A percentile compares a stretch with the other conserved stretches of the same genome.
phyloP scores from a whole-genome alignment of 2,329 filamentous ascomycete species.

The Penicillium sp. region DNA sequence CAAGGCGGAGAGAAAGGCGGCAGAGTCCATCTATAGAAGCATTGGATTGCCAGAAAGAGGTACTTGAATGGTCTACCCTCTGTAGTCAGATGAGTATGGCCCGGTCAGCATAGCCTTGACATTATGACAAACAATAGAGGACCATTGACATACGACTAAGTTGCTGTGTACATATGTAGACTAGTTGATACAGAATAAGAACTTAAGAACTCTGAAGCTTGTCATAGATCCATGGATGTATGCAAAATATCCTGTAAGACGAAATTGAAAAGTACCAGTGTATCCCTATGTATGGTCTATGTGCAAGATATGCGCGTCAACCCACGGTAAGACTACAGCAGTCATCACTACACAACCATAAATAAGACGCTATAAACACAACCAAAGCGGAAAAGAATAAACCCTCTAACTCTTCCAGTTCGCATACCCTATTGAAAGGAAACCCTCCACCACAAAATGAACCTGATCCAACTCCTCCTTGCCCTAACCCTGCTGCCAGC shows the following conservation, averaged over 20 bases:
- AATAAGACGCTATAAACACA: not conserved
- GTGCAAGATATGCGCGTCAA: not conserved
- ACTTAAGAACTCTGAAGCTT: not conserved
- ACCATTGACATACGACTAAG: not conserved
- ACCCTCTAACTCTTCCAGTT: not conserved
- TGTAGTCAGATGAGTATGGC: not conserved
- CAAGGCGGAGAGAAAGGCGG: constrained; percentile 1
- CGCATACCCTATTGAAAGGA: not conserved
- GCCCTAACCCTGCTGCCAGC: not conserved
- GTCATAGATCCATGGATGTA: not conserved
- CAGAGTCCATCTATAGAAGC: not conserved
- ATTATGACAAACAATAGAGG: no score
- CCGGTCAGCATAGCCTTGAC: no score
- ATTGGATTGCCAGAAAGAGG: not conserved
- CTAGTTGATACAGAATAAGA: not conserved
- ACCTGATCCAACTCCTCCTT: not conserved
- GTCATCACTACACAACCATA: constrained; percentile 2
- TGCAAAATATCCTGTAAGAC: not conserved
- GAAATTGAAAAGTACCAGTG: not conserved
- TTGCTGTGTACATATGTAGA: not conserved
- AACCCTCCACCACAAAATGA: not conserved
- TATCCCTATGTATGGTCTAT: not conserved
- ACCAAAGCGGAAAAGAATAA: not conserved
- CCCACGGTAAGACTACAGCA: not conserved
- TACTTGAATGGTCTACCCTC: not conserved